Base-by-base conservation (phyloP, 768 basidiomycete species). In the Pisolithus albus region DNA sequence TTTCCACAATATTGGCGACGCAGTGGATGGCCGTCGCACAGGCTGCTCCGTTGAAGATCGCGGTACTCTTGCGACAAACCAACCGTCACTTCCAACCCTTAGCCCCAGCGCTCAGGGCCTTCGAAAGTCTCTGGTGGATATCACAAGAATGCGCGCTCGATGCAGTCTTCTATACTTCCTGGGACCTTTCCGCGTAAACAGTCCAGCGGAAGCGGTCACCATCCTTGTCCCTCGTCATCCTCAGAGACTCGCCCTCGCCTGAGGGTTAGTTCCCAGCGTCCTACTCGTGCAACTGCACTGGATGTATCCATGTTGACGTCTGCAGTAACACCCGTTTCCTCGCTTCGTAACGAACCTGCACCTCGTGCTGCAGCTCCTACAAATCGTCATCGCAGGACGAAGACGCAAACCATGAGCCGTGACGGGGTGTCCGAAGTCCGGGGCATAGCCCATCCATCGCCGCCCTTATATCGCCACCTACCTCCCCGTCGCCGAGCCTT, bases 1-100 rank as follows among this genome's bases (percentile, higher is more conserved):
- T 56, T 77, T 81, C 45, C 81, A 81, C 61, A 75, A 79, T 55
- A 73, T 81, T 30, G 67, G 72, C 30, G 75, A 78, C 49, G 24
- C 10, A 7, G n/a, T 47, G 8, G 50, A 55, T 30, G 30, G 16
- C 36, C 28, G 6, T 11, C 34, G 38, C 18, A 2, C 10, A 30
- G 30, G 23, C 9, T 23, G 21, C 37, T 44, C 47, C 10, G 28
- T 19, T 11, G 26, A 32, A 37, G 34, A 19, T 21, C 24, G 9
- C 30, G 4, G 7, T 39, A 41, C 46, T 41, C n/a, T 1, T 32
- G 46, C 21, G 21, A 39, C 28, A 45, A 2, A 34, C 21, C 30
- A 48, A 48, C 34, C 34, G 39, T 26, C 51, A 46, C 8, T 21
- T 53, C 28, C 40, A 15, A 30, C 40, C 18, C 39, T 34, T 5